Evolutionary conservation across 345 rosid genomes (phyloP), one percentile per base, ranked within the genome.

Genomic region (Eucalyptus camaldulensis): DNA sequence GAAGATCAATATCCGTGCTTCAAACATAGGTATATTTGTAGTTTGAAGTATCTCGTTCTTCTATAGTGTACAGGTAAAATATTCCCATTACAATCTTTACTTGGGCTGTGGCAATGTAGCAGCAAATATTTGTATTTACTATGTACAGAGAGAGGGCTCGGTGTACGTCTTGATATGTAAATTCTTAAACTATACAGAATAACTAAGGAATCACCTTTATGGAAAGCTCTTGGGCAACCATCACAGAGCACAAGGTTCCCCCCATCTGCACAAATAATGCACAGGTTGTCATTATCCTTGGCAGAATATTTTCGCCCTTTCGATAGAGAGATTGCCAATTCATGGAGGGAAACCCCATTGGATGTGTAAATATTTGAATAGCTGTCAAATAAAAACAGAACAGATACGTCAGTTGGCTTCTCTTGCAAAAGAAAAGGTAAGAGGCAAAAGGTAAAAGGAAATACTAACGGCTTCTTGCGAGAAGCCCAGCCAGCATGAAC

Each of bases 401-500:
- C 25, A 86, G 15, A 85, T 81, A 90, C 86, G 65, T 85, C 87
- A 65, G 45, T 50, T 13, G 80, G n/a, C 58, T 31, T 37, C 47
- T 33, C 58, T 31, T 87, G 54, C 65, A 27, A 67, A 88, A 88
- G 50, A 44, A 62, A 33, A 33, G 22, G 47, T 50, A 27, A n/a
- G 29, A 29, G 49, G 15, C 88, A 65, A 50, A 67, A 86, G 72
- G 37, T 16, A 49, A 89, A 60, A 47, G 19, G 40, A n/a, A 14
- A 11, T 50, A 92, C 97, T 95, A 92, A 98, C 99, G 98, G 99
- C 94, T 98, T 97, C 91, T 94, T 94, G 88, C 99, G 98, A 72
- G 99, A 94, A 89, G 98, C 95, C 98, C 99, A 97, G 91, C 99
- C 99, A 92, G 99, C 99, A 95, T 98, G 99, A 92, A 96, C 97